A percentile compares a stretch with the other conserved stretches of the same genome.
These are phyloP conservation scores for Pseudocercospora vitis DNA, from an alignment of 2,329 filamentous ascomycete species.

Conservation along the genomic window DNA sequence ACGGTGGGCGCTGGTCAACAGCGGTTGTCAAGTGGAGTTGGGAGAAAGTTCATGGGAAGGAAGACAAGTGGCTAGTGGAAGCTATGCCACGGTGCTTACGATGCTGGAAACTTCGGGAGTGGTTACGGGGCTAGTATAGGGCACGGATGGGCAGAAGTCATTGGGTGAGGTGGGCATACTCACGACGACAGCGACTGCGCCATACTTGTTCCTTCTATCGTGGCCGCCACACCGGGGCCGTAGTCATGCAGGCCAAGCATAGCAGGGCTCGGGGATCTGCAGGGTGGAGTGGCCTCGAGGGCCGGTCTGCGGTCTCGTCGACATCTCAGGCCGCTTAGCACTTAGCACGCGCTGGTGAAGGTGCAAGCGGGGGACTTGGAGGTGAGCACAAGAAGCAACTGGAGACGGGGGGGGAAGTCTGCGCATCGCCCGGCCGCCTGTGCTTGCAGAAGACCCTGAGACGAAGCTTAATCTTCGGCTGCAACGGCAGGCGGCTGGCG, in stretches of 20 bases:
- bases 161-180: constrained; percentile 9
- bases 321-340: constrained; percentile 15
- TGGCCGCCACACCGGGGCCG: constrained; percentile 16
- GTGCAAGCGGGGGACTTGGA: constrained; percentile 9
- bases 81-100: constrained; percentile 18
- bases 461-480: constrained; percentile 20
- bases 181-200: constrained; percentile 16
- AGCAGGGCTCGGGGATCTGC: constrained; percentile 20
- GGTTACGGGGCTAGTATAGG: constrained; percentile 6
- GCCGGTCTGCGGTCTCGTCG: constrained; percentile 14
- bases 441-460: constrained; percentile 16
- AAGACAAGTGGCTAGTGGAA: constrained; percentile 10
- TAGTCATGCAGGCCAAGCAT: constrained; percentile 13
- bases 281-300: constrained; percentile 14
- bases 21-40: constrained; percentile 6
- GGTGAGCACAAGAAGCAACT: constrained; percentile 11
- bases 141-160: constrained; percentile 13
- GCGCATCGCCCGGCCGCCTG: constrained; percentile 1
- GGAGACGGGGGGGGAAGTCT: constrained; percentile 6
- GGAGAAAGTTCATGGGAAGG: constrained; percentile 10
- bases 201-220: constrained; percentile 18
- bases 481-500: constrained; percentile 23
- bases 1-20: constrained; percentile 7
- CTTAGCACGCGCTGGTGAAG: constrained; percentile 2
- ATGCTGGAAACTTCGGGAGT: constrained; percentile 23